Evolutionary conservation across 2,329 filamentous ascomycete species (phyloP).

Genomic region (Chaetothyriales sp.): DNA sequence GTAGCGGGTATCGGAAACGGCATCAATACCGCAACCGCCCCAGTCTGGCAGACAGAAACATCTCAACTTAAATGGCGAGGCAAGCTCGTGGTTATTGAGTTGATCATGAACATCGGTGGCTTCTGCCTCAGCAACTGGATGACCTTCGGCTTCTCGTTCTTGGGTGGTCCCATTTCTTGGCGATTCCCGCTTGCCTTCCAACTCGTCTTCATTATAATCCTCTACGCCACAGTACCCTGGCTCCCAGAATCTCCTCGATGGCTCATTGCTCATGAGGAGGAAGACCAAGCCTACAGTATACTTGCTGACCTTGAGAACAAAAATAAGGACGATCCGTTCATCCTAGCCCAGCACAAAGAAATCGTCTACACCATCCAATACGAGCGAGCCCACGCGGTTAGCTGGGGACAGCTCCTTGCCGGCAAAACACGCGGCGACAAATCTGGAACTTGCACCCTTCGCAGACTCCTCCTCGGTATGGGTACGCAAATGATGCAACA

Average conservation of each 20-base stretch:
- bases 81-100: conserved; percentile 34
- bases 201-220: conserved; percentile 36
- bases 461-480: conserved; percentile 39
- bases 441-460: conserved; percentile 36
- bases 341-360: conserved; percentile 31
- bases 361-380: conserved; percentile 37
- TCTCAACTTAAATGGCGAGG: conserved; percentile 32
- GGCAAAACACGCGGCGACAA: conserved; percentile 31
- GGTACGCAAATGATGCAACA: conserved; percentile 43
- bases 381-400: conserved; percentile 37
- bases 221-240: conserved; percentile 34
- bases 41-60: conserved; percentile 40
- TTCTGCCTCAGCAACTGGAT: conserved; percentile 40
- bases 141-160: conserved; percentile 38
- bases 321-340: conserved; percentile 31
- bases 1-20: conserved; percentile 37
- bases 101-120: conserved; percentile 39
- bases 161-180: conserved; percentile 31
- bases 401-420: conserved; percentile 37
- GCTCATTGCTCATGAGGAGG: conserved; percentile 32
- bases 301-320: conserved; percentile 37
- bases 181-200: conserved; percentile 36
- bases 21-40: conserved; percentile 38
- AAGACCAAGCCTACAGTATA: conserved; percentile 36
- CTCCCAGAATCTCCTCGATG: conserved; percentile 35